Conservation (phyloP, 192 early-diverging fungal genomes). For the Mortierella antarctica region DNA sequence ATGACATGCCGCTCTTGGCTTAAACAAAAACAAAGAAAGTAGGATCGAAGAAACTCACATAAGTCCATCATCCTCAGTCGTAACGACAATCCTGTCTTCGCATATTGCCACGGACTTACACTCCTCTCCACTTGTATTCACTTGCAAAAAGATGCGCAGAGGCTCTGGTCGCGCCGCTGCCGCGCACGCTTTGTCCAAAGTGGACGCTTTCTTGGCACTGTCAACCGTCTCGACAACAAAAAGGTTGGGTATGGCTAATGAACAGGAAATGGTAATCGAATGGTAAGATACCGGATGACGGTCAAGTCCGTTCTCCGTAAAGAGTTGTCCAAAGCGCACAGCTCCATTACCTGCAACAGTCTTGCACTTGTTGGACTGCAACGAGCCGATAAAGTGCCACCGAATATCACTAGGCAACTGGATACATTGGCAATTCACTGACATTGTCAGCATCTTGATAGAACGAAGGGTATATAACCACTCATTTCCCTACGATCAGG, state of each 20-base stretch:
- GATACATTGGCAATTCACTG: too few species aligned
- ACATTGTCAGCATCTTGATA: not conserved
- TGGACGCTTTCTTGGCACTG: slow-evolving; percentile 82
- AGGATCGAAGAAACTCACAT: slow-evolving; percentile 1
- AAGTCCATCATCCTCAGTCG: not conserved
- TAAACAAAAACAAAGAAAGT: slow-evolving; percentile 13
- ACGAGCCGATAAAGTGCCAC: slow-evolving; percentile 97
- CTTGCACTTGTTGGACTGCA: slow-evolving; percentile 99
- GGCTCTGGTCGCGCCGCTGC: slow-evolving; percentile 56
- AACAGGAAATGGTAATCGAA: not conserved
- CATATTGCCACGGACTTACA: slow-evolving; percentile 56
- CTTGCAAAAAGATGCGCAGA: slow-evolving; percentile 89
- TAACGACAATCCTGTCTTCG: not conserved
- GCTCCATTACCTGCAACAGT: slow-evolving; percentile 67
- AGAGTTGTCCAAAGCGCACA: not conserved
- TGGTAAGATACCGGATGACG: not conserved
- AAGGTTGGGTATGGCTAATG: slow-evolving; percentile 80
- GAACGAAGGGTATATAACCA: not conserved
- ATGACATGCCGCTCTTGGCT: slow-evolving; percentile 80
- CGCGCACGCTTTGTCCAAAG: slow-evolving; percentile 82
- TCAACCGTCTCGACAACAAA: slow-evolving; percentile 95
- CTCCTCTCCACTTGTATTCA: slow-evolving; percentile 95
- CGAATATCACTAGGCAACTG: slow-evolving; percentile 87
- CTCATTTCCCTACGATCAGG: not conserved
- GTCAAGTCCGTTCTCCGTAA: not conserved